Evolutionary conservation across 139 green algal species (phyloP).

Genomic region (Chara braunii): DNA sequence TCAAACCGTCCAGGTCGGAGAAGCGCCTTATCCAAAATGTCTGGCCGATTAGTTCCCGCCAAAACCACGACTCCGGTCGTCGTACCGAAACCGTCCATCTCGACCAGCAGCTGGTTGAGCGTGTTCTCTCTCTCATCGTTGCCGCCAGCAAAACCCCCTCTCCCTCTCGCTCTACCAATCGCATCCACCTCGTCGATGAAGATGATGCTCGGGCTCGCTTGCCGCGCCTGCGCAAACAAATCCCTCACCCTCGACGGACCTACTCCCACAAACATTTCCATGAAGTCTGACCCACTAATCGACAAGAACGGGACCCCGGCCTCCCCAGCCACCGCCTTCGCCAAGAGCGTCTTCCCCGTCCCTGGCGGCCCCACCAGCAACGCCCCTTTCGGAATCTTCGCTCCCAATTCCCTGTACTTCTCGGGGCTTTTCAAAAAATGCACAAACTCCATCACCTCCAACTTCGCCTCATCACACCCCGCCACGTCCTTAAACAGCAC

Average conservation of each 20-base stretch:
- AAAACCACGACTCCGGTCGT: constrained; percentile 92
- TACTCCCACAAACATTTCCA: constrained; percentile 96
- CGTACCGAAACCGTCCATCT: constrained; percentile 97
- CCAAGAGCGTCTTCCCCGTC: constrained; percentile 67
- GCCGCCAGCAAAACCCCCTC: constrained; percentile 86
- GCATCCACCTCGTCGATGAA: constrained; percentile 99
- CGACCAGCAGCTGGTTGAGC: constrained; percentile 75
- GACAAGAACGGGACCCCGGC: constrained; percentile 41
- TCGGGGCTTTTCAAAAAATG: constrained; percentile 83
- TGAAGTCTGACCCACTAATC: constrained; percentile 86
- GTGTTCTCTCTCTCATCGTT: constrained; percentile 96
- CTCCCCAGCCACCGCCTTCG: constrained; percentile 79
- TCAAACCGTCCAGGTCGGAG: constrained; percentile 91
- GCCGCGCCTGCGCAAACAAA: constrained; percentile 86
- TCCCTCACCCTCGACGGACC: constrained; percentile 86
- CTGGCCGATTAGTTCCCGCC: constrained; percentile 75
- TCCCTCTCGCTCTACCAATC: constrained; percentile 61
- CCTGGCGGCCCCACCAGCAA: constrained; percentile 86
- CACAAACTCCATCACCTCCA: constrained; percentile 70
- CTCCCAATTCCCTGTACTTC: constrained; percentile 64
- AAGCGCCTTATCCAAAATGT: constrained; percentile 80
- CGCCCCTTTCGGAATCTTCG: constrained; percentile 87
- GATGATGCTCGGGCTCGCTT: constrained; percentile 84
- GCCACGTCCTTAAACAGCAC: constrained; percentile 88
- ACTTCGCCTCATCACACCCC: constrained; percentile 72